phyloP scores from a whole-genome alignment of 805 yeast species.

The Starmera caribaea region DNA sequence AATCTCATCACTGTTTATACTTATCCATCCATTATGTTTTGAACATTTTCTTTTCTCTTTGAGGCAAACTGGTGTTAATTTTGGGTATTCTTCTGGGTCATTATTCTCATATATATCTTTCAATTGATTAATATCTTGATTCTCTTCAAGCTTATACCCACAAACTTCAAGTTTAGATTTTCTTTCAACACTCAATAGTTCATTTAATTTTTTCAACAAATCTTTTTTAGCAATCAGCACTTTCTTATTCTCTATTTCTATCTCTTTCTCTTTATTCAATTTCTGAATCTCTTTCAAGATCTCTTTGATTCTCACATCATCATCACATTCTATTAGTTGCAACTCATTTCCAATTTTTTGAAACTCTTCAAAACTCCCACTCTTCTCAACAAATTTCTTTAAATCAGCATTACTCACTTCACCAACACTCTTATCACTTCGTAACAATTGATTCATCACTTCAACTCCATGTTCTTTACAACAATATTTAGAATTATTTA shows the following conservation, averaged over 20 bases:
- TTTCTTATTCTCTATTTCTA: slow-evolving; percentile 7
- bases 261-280: not conserved
- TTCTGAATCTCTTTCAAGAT: not conserved
- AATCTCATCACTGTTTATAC: slow-evolving; percentile 25
- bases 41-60: slow-evolving; percentile 46
- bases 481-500: slow-evolving; percentile 59
- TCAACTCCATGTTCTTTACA: slow-evolving; percentile 57
- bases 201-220: slow-evolving; percentile 17
- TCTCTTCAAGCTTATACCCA: slow-evolving; percentile 26
- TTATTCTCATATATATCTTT: not conserved
- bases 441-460: slow-evolving; percentile 1
- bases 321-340: slow-evolving; percentile 28
- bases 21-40: slow-evolving; percentile 44
- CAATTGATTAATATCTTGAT: not conserved
- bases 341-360: slow-evolving; percentile 25
- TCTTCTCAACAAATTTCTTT: slow-evolving; percentile 6
- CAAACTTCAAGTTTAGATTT: slow-evolving; percentile 39
- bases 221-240: slow-evolving; percentile 16
- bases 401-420: slow-evolving; percentile 4
- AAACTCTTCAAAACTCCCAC: slow-evolving; percentile 12
- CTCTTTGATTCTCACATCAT: slow-evolving; percentile 5
- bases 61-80: slow-evolving; percentile 28
- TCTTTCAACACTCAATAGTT: slow-evolving; percentile 11
- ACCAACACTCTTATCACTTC: not conserved
- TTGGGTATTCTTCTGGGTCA: slow-evolving; percentile 3